These are phyloP conservation scores for Trichoderma brevicompactum DNA, from an alignment of 2,329 filamentous ascomycete genomes.

Conservation along the genomic window DNA sequence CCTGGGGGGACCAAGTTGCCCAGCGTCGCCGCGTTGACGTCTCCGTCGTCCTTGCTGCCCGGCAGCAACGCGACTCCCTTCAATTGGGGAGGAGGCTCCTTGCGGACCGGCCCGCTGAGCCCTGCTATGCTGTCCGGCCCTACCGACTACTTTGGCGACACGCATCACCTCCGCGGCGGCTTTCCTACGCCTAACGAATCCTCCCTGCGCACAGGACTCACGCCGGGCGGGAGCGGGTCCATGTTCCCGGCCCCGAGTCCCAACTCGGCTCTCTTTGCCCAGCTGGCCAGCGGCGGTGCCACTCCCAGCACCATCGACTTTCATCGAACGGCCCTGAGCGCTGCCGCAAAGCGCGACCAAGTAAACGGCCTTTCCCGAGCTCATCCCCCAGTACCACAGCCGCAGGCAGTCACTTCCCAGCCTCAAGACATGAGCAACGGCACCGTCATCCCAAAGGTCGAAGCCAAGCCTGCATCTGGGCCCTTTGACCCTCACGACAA, in stretches of 20 bases:
- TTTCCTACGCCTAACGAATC: slow-evolving; percentile 98
- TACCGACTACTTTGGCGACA: slow-evolving; percentile 87
- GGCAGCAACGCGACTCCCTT: slow-evolving; percentile 74
- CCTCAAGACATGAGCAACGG: slow-evolving; percentile 57
- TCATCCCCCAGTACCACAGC: slow-evolving; percentile 35
- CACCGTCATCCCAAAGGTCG: slow-evolving; percentile 48
- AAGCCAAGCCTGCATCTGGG: slow-evolving; percentile 59
- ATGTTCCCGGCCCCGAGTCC: slow-evolving; percentile 96
- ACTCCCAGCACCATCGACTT: slow-evolving; percentile 94
- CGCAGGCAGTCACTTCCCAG: slow-evolving; percentile 52
- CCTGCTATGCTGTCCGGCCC: slow-evolving; percentile 96
- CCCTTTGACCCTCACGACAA: slow-evolving; percentile 89
- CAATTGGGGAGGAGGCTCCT: slow-evolving; percentile 80
- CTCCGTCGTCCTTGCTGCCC: slow-evolving; percentile 78
- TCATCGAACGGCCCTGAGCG: slow-evolving; percentile 86
- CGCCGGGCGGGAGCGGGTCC: slow-evolving; percentile 90
- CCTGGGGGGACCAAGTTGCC: slow-evolving; percentile 83
- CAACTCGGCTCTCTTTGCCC: slow-evolving; percentile 80
- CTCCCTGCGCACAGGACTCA: slow-evolving; percentile 85
- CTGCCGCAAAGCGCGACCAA: slow-evolving; percentile 66
- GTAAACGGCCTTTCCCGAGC: slow-evolving; percentile 41
- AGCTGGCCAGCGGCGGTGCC: slow-evolving; percentile 76
- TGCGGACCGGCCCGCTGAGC: slow-evolving; percentile 90
- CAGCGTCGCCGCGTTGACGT: slow-evolving; percentile 87
- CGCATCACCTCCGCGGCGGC: slow-evolving; percentile 75